Conservation (phyloP, 306 rosid species). For the Acmispon strigosus region DNA sequence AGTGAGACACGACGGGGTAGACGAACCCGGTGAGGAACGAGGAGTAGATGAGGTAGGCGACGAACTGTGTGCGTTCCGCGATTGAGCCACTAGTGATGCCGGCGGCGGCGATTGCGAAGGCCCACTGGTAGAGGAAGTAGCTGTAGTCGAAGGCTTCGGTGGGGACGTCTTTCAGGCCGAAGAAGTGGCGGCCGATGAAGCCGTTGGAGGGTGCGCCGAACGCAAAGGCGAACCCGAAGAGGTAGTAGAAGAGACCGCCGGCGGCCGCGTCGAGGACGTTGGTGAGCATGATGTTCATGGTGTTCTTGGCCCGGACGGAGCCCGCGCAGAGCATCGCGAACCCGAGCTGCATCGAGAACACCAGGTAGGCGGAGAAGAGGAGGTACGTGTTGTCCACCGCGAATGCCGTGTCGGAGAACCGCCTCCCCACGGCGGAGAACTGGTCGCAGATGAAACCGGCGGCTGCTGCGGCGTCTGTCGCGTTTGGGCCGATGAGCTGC, state of each 20-base stretch:
- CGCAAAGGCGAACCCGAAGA: slow-evolving; percentile 93
- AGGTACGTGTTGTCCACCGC: slow-evolving; percentile 79
- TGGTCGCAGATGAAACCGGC: slow-evolving; percentile 54
- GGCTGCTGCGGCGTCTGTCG: slow-evolving; percentile 47
- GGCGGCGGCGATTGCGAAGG: slow-evolving; percentile 95
- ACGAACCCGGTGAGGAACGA: slow-evolving; percentile 86
- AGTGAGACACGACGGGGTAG: slow-evolving; percentile 83
- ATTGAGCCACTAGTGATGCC: slow-evolving; percentile 90
- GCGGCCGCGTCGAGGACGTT: slow-evolving; percentile 92
- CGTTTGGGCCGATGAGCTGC: slow-evolving; percentile 47
- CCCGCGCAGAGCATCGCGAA: slow-evolving; percentile 99
- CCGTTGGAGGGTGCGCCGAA: slow-evolving; percentile 70
- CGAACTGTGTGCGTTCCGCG: slow-evolving; percentile 87
- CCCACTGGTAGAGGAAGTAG: slow-evolving; percentile 85
- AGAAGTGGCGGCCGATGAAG: slow-evolving; percentile 80
- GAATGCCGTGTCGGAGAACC: slow-evolving; percentile 36
- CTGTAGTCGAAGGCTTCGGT: slow-evolving; percentile 31
- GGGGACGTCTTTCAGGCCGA: slow-evolving; percentile 55
- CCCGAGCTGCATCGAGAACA: slow-evolving; percentile 96
- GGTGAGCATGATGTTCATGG: slow-evolving; percentile 99
- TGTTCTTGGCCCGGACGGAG: slow-evolving; percentile 96
- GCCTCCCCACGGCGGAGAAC: slow-evolving; percentile 25
- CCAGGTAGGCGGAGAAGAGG: slow-evolving; percentile 90
- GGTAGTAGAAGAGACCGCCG: slow-evolving; percentile 83
- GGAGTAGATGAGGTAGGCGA: slow-evolving; percentile 75